These are phyloP conservation scores for Platanus orientalis DNA, from an alignment of 164 flowering plant genomes.

Conservation along the genomic window DNA sequence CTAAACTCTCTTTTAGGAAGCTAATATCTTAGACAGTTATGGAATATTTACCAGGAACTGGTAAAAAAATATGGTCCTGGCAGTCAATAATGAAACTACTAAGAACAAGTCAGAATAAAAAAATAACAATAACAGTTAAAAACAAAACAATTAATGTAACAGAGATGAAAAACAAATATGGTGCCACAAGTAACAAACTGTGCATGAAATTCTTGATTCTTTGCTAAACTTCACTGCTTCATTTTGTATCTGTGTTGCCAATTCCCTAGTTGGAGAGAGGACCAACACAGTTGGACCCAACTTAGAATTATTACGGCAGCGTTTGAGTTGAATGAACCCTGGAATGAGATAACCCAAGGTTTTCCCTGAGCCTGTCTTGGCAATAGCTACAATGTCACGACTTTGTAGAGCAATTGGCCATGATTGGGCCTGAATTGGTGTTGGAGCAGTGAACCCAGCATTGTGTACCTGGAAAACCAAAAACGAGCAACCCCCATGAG, in stretches of 20 bases:
- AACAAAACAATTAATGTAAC: too few species aligned
- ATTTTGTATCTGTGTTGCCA: conserved; percentile 90
- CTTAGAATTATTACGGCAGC: conserved; percentile 42
- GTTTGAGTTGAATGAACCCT: conserved; percentile 72
- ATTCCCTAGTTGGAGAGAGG: conserved; percentile 85
- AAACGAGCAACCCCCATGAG: conserved; percentile 38
- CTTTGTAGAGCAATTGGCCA: conserved; percentile 83
- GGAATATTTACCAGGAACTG: too few species aligned
- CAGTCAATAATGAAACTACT: too few species aligned
- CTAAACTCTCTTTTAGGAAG: too few species aligned
- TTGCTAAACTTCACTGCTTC: conserved; percentile 83
- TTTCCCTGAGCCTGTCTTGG: conserved; percentile 95
- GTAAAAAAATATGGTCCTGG: too few species aligned
- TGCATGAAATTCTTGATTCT: conserved; percentile 72
- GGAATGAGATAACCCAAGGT: conserved; percentile 86
- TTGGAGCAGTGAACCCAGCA: conserved; percentile 84
- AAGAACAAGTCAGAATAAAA: too few species aligned
- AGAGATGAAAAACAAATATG: too few species aligned
- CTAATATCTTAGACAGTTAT: too few species aligned
- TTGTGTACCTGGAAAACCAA: conserved; percentile 58
- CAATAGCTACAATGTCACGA: conserved; percentile 87
- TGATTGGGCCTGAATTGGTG: conserved; percentile 94
- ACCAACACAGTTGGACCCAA: conserved; percentile 88
- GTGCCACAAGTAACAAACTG: conserved; percentile 53
- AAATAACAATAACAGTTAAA: too few species aligned